Conservation (phyloP, 805 yeast genomes). For the Wickerhamomyces bisporus region DNA sequence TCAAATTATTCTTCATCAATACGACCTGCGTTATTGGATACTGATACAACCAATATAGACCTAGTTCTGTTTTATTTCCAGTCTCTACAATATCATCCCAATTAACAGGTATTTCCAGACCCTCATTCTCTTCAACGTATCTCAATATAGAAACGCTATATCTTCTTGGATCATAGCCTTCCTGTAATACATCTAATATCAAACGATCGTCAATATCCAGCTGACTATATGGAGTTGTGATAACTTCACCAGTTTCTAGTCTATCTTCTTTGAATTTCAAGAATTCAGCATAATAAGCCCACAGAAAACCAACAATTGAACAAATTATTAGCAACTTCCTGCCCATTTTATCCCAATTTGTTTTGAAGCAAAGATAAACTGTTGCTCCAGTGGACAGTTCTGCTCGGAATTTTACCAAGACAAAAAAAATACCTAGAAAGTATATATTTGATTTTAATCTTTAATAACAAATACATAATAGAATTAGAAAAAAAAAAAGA, state of each 20-base stretch:
- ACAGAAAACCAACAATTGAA: background rate
- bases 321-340: background rate
- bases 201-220: background rate
- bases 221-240: conserved; percentile 1
- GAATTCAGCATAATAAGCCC: background rate
- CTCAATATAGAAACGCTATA: conserved; percentile 5
- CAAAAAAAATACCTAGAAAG: background rate
- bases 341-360: background rate
- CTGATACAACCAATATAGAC: conserved; percentile 8
- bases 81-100: conserved; percentile 15
- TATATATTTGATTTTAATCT: too few species aligned
- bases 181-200: background rate
- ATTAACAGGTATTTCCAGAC: conserved; percentile 5
- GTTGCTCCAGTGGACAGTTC: too few species aligned
- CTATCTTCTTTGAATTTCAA: background rate
- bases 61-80: conserved; percentile 16
- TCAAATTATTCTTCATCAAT: conserved; percentile 13
- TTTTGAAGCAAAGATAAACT: background rate
- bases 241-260: background rate
- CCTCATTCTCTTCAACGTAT: background rate
- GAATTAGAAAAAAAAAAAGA: too few species aligned
- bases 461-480: too few species aligned
- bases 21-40: conserved; percentile 9
- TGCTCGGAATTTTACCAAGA: too few species aligned
- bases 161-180: conserved; percentile 10